Conservation (phyloP, 2,329 filamentous ascomycete species). For the Alternaria dauci region DNA sequence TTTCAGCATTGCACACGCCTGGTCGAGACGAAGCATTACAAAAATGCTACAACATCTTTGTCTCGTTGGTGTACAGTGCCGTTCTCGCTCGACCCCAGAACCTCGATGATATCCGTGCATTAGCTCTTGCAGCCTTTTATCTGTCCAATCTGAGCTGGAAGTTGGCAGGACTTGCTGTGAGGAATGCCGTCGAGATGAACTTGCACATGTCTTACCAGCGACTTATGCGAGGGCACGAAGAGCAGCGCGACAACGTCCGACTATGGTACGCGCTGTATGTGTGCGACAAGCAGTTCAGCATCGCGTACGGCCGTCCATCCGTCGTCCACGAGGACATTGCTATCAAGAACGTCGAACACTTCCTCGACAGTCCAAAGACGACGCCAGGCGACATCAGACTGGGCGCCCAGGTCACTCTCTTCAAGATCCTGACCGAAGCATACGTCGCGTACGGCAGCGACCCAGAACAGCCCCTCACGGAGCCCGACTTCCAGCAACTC, state of each 20-base stretch:
- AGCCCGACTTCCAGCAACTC: constrained; percentile 50
- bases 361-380: constrained; percentile 39
- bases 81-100: constrained; percentile 48
- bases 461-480: constrained; percentile 48
- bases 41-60: constrained; percentile 46
- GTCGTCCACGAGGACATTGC: constrained; percentile 51
- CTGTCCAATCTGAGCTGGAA: constrained; percentile 53
- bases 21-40: constrained; percentile 39
- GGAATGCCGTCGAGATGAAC: constrained; percentile 53
- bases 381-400: constrained; percentile 43
- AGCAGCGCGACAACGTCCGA: constrained; percentile 48
- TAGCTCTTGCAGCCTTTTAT: constrained; percentile 53
- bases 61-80: constrained; percentile 44
- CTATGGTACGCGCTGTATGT: constrained; percentile 53
- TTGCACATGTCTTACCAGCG: constrained; percentile 51
- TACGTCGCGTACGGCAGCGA: constrained; percentile 46
- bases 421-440: constrained; percentile 47
- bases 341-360: constrained; percentile 49
- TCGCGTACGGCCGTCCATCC: constrained; percentile 54
- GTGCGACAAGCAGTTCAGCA: constrained; percentile 53
- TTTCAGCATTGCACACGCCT: constrained; percentile 43
- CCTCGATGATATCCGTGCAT: constrained; percentile 51
- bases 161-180: constrained; percentile 50
- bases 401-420: constrained; percentile 43
- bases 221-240: constrained; percentile 44